Conservation (phyloP, 2,329 filamentous ascomycete species). For the Nigrospora oryzae region DNA sequence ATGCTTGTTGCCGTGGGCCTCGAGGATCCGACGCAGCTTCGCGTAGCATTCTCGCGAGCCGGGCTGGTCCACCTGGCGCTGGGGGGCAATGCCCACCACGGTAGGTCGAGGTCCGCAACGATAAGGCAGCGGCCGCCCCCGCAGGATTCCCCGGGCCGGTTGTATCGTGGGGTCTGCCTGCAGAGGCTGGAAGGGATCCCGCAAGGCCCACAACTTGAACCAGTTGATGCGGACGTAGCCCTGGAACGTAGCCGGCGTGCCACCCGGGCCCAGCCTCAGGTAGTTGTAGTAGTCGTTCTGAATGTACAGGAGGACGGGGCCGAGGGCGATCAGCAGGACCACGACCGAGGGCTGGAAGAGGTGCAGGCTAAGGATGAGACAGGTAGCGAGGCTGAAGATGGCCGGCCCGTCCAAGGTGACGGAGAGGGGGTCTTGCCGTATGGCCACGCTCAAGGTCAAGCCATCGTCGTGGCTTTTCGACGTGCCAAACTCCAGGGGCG, state of each 20-base stretch:
- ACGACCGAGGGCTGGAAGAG: conserved; percentile 38
- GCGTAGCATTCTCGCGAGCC: conserved; percentile 44
- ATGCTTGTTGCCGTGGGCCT: conserved; percentile 36
- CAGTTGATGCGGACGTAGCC: conserved; percentile 70
- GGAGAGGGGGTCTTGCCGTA: conserved; percentile 41
- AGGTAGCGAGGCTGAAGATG: conserved; percentile 34
- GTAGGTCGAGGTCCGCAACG: conserved; percentile 47
- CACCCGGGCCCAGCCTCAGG: conserved; percentile 69
- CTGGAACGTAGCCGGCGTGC: conserved; percentile 63
- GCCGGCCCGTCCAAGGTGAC: conserved; percentile 43
- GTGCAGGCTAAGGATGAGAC: conserved; percentile 43
- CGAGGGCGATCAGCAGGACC: conserved; percentile 39
- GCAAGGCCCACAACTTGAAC: conserved; percentile 62
- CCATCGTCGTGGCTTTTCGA: conserved; percentile 7
- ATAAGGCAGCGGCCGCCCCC: conserved; percentile 41
- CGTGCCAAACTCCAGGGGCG: conserved; percentile 11
- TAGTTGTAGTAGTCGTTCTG: conserved; percentile 70
- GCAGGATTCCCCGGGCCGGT: conserved; percentile 52
- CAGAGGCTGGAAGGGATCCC: conserved; percentile 58
- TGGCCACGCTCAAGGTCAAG: conserved; percentile 30
- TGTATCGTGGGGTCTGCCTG: conserved; percentile 39
- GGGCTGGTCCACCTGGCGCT: conserved; percentile 40
- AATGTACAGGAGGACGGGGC: conserved; percentile 41
- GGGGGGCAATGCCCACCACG: conserved; percentile 6
- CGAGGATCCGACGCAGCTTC: conserved; percentile 44